These are phyloP conservation scores for Colletotrichum sp. DNA, from an alignment of 2,329 filamentous ascomycete genomes.

Conservation along the genomic window DNA sequence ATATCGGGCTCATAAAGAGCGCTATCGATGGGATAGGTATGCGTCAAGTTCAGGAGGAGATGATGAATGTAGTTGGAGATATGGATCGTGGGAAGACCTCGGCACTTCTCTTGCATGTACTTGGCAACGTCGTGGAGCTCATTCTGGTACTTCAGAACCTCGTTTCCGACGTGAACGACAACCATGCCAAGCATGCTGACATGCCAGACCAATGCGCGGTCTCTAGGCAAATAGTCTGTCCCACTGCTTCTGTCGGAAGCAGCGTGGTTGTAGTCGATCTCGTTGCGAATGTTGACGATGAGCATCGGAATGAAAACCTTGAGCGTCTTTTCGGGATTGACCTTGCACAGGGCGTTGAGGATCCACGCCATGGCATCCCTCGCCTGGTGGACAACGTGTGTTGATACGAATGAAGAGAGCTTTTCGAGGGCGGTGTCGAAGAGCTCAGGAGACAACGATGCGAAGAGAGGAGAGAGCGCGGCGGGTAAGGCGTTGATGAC, in stretches of 20 bases:
- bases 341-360: slow-evolving; percentile 93
- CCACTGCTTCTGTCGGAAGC: slow-evolving; percentile 94
- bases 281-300: slow-evolving; percentile 88
- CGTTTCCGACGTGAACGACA: slow-evolving; percentile 91
- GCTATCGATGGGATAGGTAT: slow-evolving; percentile 92
- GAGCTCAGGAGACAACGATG: slow-evolving; percentile 88
- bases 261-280: slow-evolving; percentile 96
- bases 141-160: slow-evolving; percentile 86
- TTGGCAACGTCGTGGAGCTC: slow-evolving; percentile 90
- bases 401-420: slow-evolving; percentile 87
- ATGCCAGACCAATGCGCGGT: slow-evolving; percentile 94
- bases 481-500: slow-evolving; percentile 95
- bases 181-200: slow-evolving; percentile 98
- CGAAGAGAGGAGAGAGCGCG: slow-evolving; percentile 87
- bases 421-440: slow-evolving; percentile 94
- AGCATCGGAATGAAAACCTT: slow-evolving; percentile 91
- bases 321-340: slow-evolving; percentile 90
- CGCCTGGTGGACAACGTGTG: slow-evolving; percentile 96
- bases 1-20: slow-evolving; percentile 84
- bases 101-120: slow-evolving; percentile 97
- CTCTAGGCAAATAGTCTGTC: slow-evolving; percentile 89
- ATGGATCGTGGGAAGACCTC: slow-evolving; percentile 91
- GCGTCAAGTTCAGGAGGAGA: slow-evolving; percentile 89
- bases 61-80: slow-evolving; percentile 98
- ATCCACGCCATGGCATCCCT: slow-evolving; percentile 99